phyloP scores from a whole-genome alignment of 352 stramenopile species.

The Plasmopara muralis region DNA sequence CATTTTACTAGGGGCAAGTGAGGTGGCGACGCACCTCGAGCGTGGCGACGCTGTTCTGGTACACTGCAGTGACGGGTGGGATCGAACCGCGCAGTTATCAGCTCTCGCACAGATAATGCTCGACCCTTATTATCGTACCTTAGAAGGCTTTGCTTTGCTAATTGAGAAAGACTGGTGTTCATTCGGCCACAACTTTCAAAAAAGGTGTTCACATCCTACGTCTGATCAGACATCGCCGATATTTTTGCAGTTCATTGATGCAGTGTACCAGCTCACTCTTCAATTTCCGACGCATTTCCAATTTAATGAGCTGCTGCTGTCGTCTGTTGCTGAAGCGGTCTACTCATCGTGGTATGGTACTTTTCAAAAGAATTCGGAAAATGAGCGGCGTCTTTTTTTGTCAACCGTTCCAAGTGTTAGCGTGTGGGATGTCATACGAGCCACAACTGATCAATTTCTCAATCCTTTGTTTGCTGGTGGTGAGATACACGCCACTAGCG shows the following conservation, averaged over 20 bases:
- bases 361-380: conserved; percentile 88
- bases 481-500: conserved; percentile 13
- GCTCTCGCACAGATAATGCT: conserved; percentile 79
- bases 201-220: conserved; percentile 65
- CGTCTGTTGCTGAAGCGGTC: conserved; percentile 92
- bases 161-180: conserved; percentile 86
- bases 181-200: conserved; percentile 87
- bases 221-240: conserved; percentile 95
- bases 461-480: conserved; percentile 74
- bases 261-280: conserved; percentile 94
- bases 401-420: conserved; percentile 64
- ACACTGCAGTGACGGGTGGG: conserved; percentile 83
- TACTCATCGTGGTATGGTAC: conserved; percentile 96
- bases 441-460: conserved; percentile 72
- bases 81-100: conserved; percentile 72
- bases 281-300: conserved; percentile 98
- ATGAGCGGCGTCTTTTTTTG: conserved; percentile 58
- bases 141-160: conserved; percentile 72
- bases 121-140: conserved; percentile 72
- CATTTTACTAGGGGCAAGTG: conserved; percentile 64
- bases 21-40: conserved; percentile 72
- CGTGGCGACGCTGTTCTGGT: conserved; percentile 70
- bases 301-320: conserved; percentile 93
- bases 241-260: conserved; percentile 98
- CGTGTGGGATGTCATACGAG: conserved; percentile 79